Percentiles rank a stretch among this genome's conserved stretches.
Evolutionary conservation across 495 filamentous ascomycete species (phyloP).

Genomic region (Paragyromitra xinjiangensis): DNA sequence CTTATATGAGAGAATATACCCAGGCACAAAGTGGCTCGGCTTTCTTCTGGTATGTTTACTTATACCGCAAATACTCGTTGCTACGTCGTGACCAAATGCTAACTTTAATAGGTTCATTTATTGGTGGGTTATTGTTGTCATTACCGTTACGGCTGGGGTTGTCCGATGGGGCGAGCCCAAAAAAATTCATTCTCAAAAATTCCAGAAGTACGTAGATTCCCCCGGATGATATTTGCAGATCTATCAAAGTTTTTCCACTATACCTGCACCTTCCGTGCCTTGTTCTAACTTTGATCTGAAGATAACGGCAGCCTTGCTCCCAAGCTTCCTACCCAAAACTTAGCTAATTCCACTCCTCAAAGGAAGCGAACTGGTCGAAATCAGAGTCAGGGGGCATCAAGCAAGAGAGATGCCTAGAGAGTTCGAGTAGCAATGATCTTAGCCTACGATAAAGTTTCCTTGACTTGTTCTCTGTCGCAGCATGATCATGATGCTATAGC

Average conservation of each 20-base stretch:
- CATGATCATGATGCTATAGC: no score
- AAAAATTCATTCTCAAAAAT: background rate
- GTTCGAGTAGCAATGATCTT: background rate
- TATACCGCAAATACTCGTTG: background rate
- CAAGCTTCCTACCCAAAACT: background rate
- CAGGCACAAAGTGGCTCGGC: background rate
- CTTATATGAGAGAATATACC: conserved; percentile 18
- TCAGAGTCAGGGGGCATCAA: background rate
- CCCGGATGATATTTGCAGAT: background rate
- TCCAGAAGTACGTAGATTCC: background rate
- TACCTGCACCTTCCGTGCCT: background rate
- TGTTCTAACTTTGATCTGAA: background rate
- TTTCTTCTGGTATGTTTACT: conserved; percentile 1
- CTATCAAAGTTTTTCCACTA: background rate
- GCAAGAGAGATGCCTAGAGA: background rate
- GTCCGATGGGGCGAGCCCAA: background rate
- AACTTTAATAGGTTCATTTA: conserved; percentile 3
- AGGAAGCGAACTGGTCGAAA: background rate
- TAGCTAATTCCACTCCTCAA: background rate
- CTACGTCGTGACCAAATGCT: background rate
- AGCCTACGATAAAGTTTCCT: background rate
- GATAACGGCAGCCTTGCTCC: background rate
- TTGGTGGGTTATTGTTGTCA: conserved; percentile 19
- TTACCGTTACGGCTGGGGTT: background rate
- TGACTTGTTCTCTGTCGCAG: no score